phyloP scores from a whole-genome alignment of 495 filamentous ascomycete species.

The Neurospora cerealis region DNA sequence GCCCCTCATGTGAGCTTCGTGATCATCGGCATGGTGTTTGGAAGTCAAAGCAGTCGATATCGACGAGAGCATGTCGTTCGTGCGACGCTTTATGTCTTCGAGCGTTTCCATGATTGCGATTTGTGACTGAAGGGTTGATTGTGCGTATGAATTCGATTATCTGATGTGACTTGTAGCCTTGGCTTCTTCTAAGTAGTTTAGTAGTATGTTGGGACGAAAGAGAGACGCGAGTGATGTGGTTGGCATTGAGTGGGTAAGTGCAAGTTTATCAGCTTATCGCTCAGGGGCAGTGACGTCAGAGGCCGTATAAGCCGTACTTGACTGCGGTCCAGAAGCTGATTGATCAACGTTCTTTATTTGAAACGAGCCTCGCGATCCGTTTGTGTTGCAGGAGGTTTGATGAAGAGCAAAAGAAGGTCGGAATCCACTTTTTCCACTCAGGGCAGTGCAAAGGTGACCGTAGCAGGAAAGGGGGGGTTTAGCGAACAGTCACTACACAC shows the following conservation, averaged over 20 bases:
- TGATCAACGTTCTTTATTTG: neutral
- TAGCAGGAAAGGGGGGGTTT: no score
- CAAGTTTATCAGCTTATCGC: neutral
- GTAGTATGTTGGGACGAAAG: neutral
- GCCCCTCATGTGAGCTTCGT: conserved; percentile 36
- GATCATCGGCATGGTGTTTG: conserved; percentile 11
- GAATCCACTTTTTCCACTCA: neutral
- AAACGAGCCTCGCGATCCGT: neutral
- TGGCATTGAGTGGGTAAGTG: neutral
- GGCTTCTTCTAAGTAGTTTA: neutral
- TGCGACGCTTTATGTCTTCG: conserved; percentile 33
- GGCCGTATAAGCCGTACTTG: neutral
- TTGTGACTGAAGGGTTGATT: neutral
- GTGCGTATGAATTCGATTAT: neutral
- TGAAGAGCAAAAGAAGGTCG: neutral
- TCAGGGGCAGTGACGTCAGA: neutral
- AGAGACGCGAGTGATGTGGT: neutral
- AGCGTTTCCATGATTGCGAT: conserved; percentile 32
- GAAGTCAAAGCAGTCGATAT: conserved; percentile 21
- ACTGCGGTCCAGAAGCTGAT: neutral
- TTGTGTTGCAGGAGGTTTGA: neutral
- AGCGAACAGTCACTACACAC: no score
- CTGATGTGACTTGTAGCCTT: neutral
- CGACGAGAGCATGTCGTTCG: conserved; percentile 32
- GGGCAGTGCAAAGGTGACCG: neutral